Conservation (phyloP, 805 yeast genomes). For the Candida maesae region DNA sequence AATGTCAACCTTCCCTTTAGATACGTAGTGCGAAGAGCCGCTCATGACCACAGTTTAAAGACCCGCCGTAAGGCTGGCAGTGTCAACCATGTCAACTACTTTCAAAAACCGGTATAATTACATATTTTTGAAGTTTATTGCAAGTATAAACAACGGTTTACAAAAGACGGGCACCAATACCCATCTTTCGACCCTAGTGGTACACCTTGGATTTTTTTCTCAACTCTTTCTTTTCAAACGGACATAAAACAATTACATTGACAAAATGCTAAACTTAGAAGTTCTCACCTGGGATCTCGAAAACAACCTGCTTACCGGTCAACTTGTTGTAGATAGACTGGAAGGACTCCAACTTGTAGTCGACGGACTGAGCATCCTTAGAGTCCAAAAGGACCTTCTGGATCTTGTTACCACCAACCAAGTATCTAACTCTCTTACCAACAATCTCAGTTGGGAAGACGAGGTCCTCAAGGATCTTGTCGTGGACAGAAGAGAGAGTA, state of each 20-base stretch:
- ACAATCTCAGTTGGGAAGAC: conserved; percentile 99
- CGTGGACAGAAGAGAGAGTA: conserved; percentile 98
- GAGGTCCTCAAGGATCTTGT: conserved; percentile 96
- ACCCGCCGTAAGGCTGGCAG: too few relatives aligned
- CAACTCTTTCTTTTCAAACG: background rate
- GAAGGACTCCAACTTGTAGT: conserved; percentile 99
- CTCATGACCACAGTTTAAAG: too few relatives aligned
- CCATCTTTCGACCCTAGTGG: conserved; percentile 8
- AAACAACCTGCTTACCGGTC: conserved; percentile 99
- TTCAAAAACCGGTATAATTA: background rate
- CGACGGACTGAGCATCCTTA: conserved; percentile 94
- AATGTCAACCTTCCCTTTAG: too few relatives aligned
- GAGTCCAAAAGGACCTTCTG: conserved; percentile 97
- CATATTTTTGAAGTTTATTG: conserved; percentile 5
- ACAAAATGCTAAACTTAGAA: conserved; percentile 33
- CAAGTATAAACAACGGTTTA: conserved; percentile 5
- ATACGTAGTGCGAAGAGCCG: too few relatives aligned
- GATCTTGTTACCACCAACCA: conserved; percentile 98
- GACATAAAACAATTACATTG: conserved; percentile 12
- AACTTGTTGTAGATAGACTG: conserved; percentile 97
- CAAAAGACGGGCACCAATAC: background rate
- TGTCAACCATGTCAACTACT: too few relatives aligned
- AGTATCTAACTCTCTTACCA: conserved; percentile 99
- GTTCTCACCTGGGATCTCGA: conserved; percentile 76
- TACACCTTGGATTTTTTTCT: conserved; percentile 2